Percentiles rank a stretch among this genome's conserved stretches.
phyloP scores from a whole-genome alignment of 495 filamentous ascomycete genomes.

The Penicillium coprophilum region DNA sequence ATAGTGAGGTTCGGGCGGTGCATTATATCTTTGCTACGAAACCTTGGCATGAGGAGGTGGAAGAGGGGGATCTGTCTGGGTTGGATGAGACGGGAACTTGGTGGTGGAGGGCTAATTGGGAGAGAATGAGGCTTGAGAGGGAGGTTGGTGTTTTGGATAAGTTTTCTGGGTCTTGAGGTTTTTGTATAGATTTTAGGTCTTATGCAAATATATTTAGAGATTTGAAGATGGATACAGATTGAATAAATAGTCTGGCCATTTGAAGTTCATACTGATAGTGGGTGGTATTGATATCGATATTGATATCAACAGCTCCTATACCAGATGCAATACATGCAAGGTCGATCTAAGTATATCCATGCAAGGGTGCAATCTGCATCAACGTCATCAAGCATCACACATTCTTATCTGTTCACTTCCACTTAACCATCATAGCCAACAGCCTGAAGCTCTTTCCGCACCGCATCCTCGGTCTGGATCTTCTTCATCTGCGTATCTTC shows the following conservation, averaged over 20 bases:
- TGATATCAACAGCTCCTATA: conserved; percentile 6
- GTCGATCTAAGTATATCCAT: conserved; percentile 12
- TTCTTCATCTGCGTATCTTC: conserved; percentile 99
- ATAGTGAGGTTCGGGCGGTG: conserved; percentile 70
- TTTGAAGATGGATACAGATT: too few relatives aligned
- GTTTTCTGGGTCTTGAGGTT: conserved; percentile 1
- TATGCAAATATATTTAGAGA: too few relatives aligned
- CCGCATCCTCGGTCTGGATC: conserved; percentile 81
- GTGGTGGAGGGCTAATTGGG: conserved; percentile 62
- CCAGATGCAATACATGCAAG: conserved; percentile 13
- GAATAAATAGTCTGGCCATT: too few relatives aligned
- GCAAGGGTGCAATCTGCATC: conserved; percentile 9
- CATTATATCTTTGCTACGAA: conserved; percentile 77
- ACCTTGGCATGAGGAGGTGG: conserved; percentile 66
- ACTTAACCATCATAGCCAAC: conserved; percentile 53
- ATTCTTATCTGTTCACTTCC: conserved; percentile 4
- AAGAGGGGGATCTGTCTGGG: conserved; percentile 20
- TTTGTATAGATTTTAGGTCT: not conserved
- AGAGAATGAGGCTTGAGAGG: conserved; percentile 52
- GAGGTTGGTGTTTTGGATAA: conserved; percentile 27
- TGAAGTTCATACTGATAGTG: conserved; percentile 1
- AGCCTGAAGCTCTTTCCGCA: conserved; percentile 76
- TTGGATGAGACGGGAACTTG: conserved; percentile 47
- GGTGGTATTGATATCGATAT: conserved; percentile 10
- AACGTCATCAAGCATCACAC: not conserved